phyloP scores from a whole-genome alignment of 140 eudicot genomes.

The Erigeron philadelphicus region DNA sequence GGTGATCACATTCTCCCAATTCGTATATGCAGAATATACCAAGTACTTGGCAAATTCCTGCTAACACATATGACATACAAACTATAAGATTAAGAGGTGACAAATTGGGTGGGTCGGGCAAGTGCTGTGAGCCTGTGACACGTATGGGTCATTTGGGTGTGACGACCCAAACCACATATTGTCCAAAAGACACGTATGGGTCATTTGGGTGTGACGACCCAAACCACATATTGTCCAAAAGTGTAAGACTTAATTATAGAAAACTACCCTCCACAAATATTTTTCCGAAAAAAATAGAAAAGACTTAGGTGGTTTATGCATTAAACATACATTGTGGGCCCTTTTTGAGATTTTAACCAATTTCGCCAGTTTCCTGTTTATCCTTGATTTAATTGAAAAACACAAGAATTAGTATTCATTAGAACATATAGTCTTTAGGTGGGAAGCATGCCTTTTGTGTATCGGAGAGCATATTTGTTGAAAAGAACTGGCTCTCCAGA shows the following conservation, averaged over 20 bases:
- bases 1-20: constrained; percentile 24
- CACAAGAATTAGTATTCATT: no score
- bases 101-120: neutral
- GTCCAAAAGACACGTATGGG: neutral
- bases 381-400: neutral
- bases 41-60: constrained; percentile 37
- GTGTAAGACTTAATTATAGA: no score
- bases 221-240: neutral
- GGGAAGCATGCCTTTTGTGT: constrained; percentile 42
- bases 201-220: neutral
- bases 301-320: neutral
- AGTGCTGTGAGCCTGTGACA: neutral
- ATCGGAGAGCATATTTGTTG: constrained; percentile 29
- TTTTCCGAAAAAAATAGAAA: neutral
- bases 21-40: constrained; percentile 36
- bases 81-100: constrained; percentile 1
- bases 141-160: neutral
- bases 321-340: neutral
- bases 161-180: neutral
- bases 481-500: constrained; percentile 16
- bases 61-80: neutral
- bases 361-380: neutral
- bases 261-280: no score
- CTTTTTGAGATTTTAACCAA: neutral
- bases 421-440: constrained; percentile 1